Evolutionary conservation across 106 monocot species (phyloP), one percentile per base, ranked within the genome.

Genomic region (Dendrobium huoshanense): DNA sequence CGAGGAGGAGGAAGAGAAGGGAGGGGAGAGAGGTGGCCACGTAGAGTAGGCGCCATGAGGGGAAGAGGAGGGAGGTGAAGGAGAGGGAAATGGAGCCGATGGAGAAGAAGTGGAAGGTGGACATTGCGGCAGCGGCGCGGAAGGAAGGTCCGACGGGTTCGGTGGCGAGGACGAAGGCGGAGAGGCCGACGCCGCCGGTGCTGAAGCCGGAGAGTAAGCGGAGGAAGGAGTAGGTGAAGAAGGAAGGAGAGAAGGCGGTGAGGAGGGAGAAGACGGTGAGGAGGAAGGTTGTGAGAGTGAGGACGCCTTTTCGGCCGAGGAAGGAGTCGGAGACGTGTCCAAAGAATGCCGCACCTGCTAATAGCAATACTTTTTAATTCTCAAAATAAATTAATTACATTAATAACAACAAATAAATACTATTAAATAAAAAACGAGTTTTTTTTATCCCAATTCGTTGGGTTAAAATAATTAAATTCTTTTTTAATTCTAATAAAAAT

Each of bases 41-140:
- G 80, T 94, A 98, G 74, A 94, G 92, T 2, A 20, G 25, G 7
- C 97, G 79, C 94, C 97, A 98, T 0, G 90, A 84, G 0, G 29
- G 77, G 61, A 88, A 73, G 77, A 83, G 4, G 80, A 85, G 85
- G 42, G 94, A 84, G 7, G 75, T 67, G 82, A 79, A 61, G 22
- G 92, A 73, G 81, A 94, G 86, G 56, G 75, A 2, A 42, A 82
- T 85, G 84, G 85, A 83, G 72, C 94, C 97, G 24, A 72, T 41
- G 81, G 94, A 91, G 87, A 94, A 98, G 85, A 94, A 98, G 92
- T 89, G 90, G 88, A 98, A 98, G 44, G 91, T 91, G 54, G 91
- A 94, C 97, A 94, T 94, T 8, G 91, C 94, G 43, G 76, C 94
- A 10, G 31, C 42, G 48, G 84, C 94, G 17, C 92, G 92, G 22